Conservation (phyloP, 352 stramenopile genomes). For the Elongisporangium undulatum region DNA sequence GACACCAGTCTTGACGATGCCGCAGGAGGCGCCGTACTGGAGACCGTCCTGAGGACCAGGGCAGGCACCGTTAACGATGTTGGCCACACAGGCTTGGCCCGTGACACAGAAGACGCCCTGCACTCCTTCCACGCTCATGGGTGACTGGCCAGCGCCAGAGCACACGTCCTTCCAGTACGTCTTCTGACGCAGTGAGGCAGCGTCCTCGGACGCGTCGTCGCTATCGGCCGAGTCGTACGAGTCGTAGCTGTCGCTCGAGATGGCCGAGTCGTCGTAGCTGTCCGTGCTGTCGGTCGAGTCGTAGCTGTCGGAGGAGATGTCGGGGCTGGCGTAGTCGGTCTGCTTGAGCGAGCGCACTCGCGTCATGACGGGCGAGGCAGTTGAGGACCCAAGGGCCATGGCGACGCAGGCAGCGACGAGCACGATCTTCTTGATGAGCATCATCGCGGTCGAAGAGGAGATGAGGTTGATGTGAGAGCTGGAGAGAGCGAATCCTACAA, state of each 20-base stretch:
- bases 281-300: not conserved
- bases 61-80: constrained; percentile 8
- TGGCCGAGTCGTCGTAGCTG: not conserved
- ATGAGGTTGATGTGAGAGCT: not conserved
- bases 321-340: not conserved
- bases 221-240: not conserved
- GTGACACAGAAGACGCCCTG: constrained; percentile 9
- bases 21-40: constrained; percentile 25
- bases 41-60: constrained; percentile 9
- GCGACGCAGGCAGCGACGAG: not conserved
- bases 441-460: not conserved
- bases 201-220: not conserved
- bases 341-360: not conserved
- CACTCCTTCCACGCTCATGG: constrained; percentile 14
- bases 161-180: constrained; percentile 1
- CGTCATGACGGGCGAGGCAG: not conserved
- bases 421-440: not conserved
- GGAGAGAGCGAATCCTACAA: not conserved
- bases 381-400: not conserved
- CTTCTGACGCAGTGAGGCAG: not conserved
- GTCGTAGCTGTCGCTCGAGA: not conserved
- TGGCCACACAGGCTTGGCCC: constrained; percentile 9
- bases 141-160: constrained; percentile 2
- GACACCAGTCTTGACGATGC: constrained; percentile 21
- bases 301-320: not conserved